Evolutionary conservation across 345 rosid genomes (phyloP).

Genomic region (Eucalyptus marginata): DNA sequence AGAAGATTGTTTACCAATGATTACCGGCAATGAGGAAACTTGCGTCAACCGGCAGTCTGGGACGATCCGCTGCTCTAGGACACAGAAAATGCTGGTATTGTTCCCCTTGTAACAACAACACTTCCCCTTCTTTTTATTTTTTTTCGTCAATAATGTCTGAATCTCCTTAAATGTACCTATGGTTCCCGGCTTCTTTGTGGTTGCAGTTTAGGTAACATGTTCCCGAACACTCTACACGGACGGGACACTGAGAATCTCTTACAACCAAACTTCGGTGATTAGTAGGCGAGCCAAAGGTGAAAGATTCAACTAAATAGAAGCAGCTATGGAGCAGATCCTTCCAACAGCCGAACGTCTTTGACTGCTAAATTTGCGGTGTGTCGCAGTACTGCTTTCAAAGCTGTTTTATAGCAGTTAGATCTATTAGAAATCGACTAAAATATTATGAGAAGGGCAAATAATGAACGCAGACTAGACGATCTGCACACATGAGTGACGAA

Average conservation of each 20-base stretch:
- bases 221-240: not conserved
- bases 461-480: not conserved
- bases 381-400: not conserved
- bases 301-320: not conserved
- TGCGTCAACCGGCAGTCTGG: no score
- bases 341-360: not conserved
- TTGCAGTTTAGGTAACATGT: not conserved
- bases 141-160: not conserved
- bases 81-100: not conserved
- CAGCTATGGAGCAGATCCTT: not conserved
- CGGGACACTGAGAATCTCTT: not conserved
- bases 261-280: not conserved
- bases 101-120: not conserved
- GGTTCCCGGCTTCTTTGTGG: not conserved
- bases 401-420: not conserved
- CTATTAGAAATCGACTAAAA: not conserved
- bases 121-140: not conserved
- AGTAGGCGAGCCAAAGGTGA: not conserved
- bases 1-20: no score
- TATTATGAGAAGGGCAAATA: not conserved
- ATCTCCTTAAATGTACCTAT: not conserved
- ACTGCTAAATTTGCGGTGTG: not conserved
- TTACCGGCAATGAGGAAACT: no score
- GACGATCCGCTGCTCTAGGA: not conserved
- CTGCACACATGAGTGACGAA: not conserved